Base-by-base conservation (phyloP, 495 filamentous ascomycete genomes). In the Podospora sp. region DNA sequence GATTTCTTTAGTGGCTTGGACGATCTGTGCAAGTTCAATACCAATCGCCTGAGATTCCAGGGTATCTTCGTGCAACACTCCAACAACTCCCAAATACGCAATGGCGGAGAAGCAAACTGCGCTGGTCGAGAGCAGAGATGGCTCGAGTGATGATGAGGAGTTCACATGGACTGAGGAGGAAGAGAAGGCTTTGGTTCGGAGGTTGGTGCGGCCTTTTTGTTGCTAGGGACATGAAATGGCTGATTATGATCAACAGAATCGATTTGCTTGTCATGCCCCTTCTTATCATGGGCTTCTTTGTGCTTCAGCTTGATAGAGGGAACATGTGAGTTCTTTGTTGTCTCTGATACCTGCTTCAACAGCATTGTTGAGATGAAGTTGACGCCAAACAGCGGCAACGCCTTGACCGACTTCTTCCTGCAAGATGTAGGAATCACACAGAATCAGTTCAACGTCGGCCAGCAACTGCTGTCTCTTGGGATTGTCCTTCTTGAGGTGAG, bases 391-490 rank as follows among this genome's bases (percentile, higher is more conserved):
- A 72, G 69, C 14, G 71, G 69, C 59, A 77, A 77, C 36, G 75
- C 75, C 65, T 24, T 77, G 67, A 77, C 73, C 0, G 73, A 75
- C 55, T 71, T 65, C 60, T 84, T 88, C 65, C 82, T 82, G 1
- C 60, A 77, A 25, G 86, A 88, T 62, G 76, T 88, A 12, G 74
- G 78, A 20, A 84, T 89, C 68, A 83, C 76, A 4, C 85, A 84
- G 5, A 83, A 85, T 63, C 83, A 88, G 72, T 80, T 88, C 68
- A 89, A 89, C 36, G 71, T 85, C 51, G 87, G 87, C 6, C 79
- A 82, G 2, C 83, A 85, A 67, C 70, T 89, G 33, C 75, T 88
- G 0, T 85, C 82, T 0, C 79, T 82, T 7, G 85, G 86, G 0
- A 86, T 88, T 20, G 85, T 88, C 1, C 68, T 88, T 16, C 78